Evolutionary conservation across 495 filamentous ascomycete genomes (phyloP), one percentile per base, ranked within the genome.

Genomic region (Hyaloscypha bicolor): DNA sequence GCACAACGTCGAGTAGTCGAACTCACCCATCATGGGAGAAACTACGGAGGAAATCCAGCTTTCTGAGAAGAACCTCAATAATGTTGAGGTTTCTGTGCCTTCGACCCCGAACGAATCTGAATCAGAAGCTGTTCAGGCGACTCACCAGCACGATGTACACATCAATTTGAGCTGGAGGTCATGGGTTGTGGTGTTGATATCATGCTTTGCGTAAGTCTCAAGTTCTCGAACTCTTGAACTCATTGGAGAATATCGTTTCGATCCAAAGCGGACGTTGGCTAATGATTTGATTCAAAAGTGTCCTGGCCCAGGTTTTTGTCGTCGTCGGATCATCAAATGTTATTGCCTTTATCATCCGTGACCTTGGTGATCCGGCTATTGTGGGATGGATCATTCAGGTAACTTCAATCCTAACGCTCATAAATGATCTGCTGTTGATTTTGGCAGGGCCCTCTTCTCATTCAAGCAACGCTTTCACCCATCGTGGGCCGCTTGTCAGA

Each of bases 401-500:
- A 71, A 21, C 6, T 16, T 33, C 19, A 30, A 19, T 37, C 14
- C 33, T n/a, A 21, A 16, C 53, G 16, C 19, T 21, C 35, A 4
- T 2, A 19, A 9, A 31, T 21, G 22, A 57, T 12, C 12, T 37
- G 5, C 9, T 31, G 31, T 48, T 51, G 53, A 55, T 9, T 35
- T 2, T 25, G 14, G 29, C 31, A 82, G 74, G 79, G 83, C 3
- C 84, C 83, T 0, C 76, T 87, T 3, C 75, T 85, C 14, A 83
- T 85, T 75, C 84, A 87, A 72, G 75, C 73, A 37, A 83, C 84
- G 1, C 75, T 87, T 6, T 86, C 81, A 0, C 84, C 84, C 3
- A 77, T 85, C 62, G 75, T 87, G 2, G 84, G 84, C 19, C 78
- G 84, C 9, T 76, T 87, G n/a, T 85, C 83, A 5, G 83, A 87